Base-by-base conservation (phyloP, 2,329 filamentous ascomycete species). In the Huntiella moniliformis region DNA sequence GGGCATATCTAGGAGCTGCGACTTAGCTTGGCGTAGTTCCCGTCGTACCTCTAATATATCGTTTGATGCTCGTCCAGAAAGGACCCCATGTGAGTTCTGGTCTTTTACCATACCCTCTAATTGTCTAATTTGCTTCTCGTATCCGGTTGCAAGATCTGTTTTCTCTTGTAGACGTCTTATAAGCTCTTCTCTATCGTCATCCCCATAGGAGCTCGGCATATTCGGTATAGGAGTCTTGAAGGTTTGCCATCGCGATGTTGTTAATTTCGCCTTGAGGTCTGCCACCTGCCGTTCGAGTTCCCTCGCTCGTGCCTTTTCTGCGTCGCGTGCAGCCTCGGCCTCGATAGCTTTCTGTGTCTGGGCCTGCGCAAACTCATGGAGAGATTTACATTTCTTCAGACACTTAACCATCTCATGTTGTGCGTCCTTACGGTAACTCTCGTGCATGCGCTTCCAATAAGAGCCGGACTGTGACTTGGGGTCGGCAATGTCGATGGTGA, bases 401-500 rank as follows among this genome's bases (percentile, higher is more conserved):
- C 88, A 67, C 62, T 80, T 83, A 63, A 77, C 77, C 67, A 86
- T 78, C 59, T 87, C 79, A 38, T 67, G 70, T 58, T 74, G 75
- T 51, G 81, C 82, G 51, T 81, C 79, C 38, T 74, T 67, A 42
- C 82, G 76, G 55, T 87, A 88, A 46, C 68, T 71, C 53, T 83
- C 71, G 54, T 82, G 87, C 56, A 85, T 74, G 17, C 73, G 70
- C 60, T 87, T 87, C 82, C 82, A 88, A 60, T 82, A 86, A 54
- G 72, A 76, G 5, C 81, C 82, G 3, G 81, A 85, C 49, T 79
- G 72, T 2, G 81, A 84, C 51, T 77, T 73, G 5, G 82, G 82
- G 54, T 83, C 77, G 51, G 79, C 79, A 42, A 84, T 62, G 54
- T 86, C 81, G 41, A 78, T 61, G 0, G 80, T 84, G 47, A 77